Evolutionary conservation across 176 grass and related monocot species (phyloP).

Genomic region (Eragrostis nindensis): DNA sequence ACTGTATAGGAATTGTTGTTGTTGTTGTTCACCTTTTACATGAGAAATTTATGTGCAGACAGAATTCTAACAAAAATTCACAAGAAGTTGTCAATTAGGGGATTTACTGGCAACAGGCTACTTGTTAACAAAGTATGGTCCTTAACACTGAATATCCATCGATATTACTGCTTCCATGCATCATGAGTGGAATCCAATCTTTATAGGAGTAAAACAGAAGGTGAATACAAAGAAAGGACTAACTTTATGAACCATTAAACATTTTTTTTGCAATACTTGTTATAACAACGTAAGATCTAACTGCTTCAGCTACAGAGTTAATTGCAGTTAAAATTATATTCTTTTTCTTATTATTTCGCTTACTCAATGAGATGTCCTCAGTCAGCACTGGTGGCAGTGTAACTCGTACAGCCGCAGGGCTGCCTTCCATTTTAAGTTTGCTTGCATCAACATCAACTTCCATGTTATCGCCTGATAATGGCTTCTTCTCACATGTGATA

Average conservation of each 20-base stretch:
- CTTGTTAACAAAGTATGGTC: not conserved
- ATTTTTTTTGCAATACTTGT: not conserved
- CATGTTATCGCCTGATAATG: slow-evolving; percentile 44
- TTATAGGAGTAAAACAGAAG: slow-evolving; percentile 1
- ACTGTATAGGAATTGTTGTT: not conserved
- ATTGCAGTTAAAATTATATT: slow-evolving; percentile 41
- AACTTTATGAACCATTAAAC: slow-evolving; percentile 17
- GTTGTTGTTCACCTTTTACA: not conserved
- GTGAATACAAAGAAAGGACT: not conserved
- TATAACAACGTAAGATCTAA: slow-evolving; percentile 9
- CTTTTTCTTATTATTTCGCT: slow-evolving; percentile 48
- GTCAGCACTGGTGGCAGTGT: slow-evolving; percentile 8
- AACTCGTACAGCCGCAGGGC: slow-evolving; percentile 22
- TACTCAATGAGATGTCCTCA: slow-evolving; percentile 46
- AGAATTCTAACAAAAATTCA: not conserved
- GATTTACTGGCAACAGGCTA: not conserved
- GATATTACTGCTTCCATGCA: not conserved
- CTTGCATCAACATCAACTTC: slow-evolving; percentile 46
- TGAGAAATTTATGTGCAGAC: not conserved
- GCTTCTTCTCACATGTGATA: slow-evolving; percentile 22
- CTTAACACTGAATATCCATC: not conserved
- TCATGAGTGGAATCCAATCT: slow-evolving; percentile 7
- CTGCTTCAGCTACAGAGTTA: slow-evolving; percentile 31
- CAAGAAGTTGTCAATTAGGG: not conserved
- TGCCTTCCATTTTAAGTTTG: slow-evolving; percentile 45